Base-by-base conservation (phyloP, 1,139 yeast species). In the Spencermartinsiella ligniputridi region DNA sequence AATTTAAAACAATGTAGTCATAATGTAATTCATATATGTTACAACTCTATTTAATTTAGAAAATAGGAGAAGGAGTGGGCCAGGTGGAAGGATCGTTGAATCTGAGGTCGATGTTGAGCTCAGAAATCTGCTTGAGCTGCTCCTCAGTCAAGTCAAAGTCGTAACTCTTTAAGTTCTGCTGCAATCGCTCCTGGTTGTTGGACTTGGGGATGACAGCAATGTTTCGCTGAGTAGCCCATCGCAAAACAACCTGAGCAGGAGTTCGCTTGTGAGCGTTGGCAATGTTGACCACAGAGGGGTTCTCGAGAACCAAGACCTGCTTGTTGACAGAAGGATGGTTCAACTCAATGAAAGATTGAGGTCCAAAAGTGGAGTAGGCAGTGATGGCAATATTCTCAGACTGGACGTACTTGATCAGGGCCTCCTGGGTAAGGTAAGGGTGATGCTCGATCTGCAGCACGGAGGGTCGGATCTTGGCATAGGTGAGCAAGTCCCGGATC, bases 401-500 rank as follows among this genome's bases (percentile, higher is more conserved):
- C 63, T 84, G 78, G 51, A 76, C 85, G 60, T 69, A 85, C 55
- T 81, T 74, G 51, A 87, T 66, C 62, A 87, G 72, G 54, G 72
- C 72, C 50, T 77, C 77, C 69, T 88, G 96, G 55, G 84, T 86
- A 65, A 88, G 74, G 72, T 86, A 88, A 54, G 96, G 96, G 66
- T 88, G 96, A 68, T 85, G 92, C 71, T 89, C 97, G 62, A 89
- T 84, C 69, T 89, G 96, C 57, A 85, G 75, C 44, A 78, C 88
- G 43, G 84, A 85, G 41, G 97, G 96, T 57, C 72, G 77, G 61
- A 87, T 79, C 56, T 71, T 76, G 52, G 85, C 83, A 49, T 80
- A 79, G 62, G 88, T 78, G 51, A 85, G 69, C 58, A 88, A 72
- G 61, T 89, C 96, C 57, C 77, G 79, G 55, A 89, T 67, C 60